Evolutionary conservation across 768 basidiomycete genomes (phyloP).

Genomic region (Dictyophora rubrovolvata): DNA sequence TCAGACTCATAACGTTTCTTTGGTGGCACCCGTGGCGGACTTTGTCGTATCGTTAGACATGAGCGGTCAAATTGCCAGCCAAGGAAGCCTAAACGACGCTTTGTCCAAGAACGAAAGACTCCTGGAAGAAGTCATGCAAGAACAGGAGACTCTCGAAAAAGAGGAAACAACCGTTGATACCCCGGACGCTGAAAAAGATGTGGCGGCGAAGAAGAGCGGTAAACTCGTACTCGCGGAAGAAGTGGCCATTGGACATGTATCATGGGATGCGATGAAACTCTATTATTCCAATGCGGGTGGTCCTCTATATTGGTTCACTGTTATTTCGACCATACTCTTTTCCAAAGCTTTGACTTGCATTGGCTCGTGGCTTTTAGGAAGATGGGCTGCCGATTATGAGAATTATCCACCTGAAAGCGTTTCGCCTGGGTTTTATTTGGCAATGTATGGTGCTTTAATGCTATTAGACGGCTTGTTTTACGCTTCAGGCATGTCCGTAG

Average conservation of each 20-base stretch:
- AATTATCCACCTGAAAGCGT: neutral
- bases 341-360: neutral
- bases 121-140: conserved; percentile 5
- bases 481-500: neutral
- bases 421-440: neutral
- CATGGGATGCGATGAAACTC: conserved; percentile 2
- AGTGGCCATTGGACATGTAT: conserved; percentile 2
- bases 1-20: conserved; percentile 16
- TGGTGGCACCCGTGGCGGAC: conserved; percentile 14
- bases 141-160: conserved; percentile 14
- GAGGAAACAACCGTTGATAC: conserved; percentile 11
- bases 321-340: neutral
- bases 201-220: neutral
- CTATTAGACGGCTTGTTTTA: neutral
- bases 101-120: conserved; percentile 11
- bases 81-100: conserved; percentile 14
- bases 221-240: conserved; percentile 1
- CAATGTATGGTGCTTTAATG: neutral
- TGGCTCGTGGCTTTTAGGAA: conserved; percentile 1
- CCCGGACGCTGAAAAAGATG: neutral
- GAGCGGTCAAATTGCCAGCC: conserved; percentile 13
- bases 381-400: conserved; percentile 7
- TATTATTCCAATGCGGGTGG: conserved; percentile 11
- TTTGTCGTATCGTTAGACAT: conserved; percentile 13
- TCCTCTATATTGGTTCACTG: conserved; percentile 11